Evolutionary conservation across 2,329 filamentous ascomycete genomes (phyloP), one percentile per base, ranked within the genome.

Genomic region (Fusarium nygamai): DNA sequence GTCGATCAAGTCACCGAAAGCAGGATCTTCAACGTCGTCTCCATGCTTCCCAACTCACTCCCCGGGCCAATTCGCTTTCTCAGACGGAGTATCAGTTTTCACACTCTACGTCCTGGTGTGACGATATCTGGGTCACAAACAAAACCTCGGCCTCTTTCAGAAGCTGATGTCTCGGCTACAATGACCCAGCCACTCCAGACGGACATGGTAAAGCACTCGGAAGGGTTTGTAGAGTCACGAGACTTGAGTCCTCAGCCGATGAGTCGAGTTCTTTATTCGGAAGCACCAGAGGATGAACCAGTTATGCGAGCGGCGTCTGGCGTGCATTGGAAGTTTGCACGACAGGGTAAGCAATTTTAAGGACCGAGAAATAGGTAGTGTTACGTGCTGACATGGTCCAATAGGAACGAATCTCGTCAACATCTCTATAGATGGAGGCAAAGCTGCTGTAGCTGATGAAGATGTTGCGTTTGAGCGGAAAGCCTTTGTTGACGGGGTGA

Each of bases 401-500:
- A 56, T 27, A 81, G 80, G 80, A 19, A 70, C 76, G 6, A 76
- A 74, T 50, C 78, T 81, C 4, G 64, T 81, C 44, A 76, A 72
- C 12, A 78, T 80, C 24, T 79, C 80, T 29, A 64, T 79, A 16
- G 78, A 80, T 31, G 77, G 77, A n/a, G 74, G 72, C 29, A 73
- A 78, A 44, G 69, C 78, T 6, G 76, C 78, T 29, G 58, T 70
- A 11, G 72, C 73, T 14, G 75, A 75, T 7, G 76, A 79, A 50
- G 73, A 77, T 33, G 65, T 73, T 11, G 69, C 74, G 2, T 82
- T 82, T 67, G 88, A 89, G 58, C 86, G 91, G 33, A 89, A 90
- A 71, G 85, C 92, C 16, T 93, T 92, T 80, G 82, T 93, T 56
- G 89, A 92, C 74, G 88, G 89, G 66, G 81, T 92, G 8, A 87